Conservation (phyloP, 2,329 filamentous ascomycete species). For the Diaporthe aspalathi region DNA sequence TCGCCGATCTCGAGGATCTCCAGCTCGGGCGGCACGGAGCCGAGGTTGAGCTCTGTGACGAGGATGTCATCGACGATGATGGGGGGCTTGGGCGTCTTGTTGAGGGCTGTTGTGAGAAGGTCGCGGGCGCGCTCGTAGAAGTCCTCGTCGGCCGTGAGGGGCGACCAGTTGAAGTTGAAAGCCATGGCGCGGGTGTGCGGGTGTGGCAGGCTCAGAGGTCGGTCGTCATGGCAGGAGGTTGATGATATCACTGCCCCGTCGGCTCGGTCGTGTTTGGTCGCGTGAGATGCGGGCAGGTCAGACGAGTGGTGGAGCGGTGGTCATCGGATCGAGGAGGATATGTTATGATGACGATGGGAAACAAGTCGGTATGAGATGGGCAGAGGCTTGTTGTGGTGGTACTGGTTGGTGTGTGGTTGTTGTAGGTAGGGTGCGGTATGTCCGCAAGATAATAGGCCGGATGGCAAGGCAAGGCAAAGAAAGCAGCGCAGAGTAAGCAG, state of each 20-base stretch:
- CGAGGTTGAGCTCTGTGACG: constrained; percentile 96
- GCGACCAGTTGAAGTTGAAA: constrained; percentile 99
- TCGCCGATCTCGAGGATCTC: constrained; percentile 99
- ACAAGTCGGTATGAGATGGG: neutral
- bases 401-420: neutral
- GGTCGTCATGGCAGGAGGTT: constrained; percentile 41
- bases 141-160: constrained; percentile 91
- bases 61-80: constrained; percentile 99
- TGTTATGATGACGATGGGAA: neutral
- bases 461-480: neutral
- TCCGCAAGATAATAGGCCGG: constrained; percentile 29
- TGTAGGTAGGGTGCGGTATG: constrained; percentile 14
- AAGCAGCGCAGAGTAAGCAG: constrained; percentile 15
- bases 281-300: neutral
- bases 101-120: constrained; percentile 92
- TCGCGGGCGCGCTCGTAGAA: constrained; percentile 93
- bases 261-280: constrained; percentile 6
- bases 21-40: constrained; percentile 91
- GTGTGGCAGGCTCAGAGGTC: constrained; percentile 53
- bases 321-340: constrained; percentile 1
- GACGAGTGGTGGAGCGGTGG: constrained; percentile 12
- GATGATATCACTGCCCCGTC: constrained; percentile 24
- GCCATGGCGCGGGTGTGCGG: constrained; percentile 73
- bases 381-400: neutral
- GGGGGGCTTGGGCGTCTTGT: constrained; percentile 97